Base-by-base conservation (phyloP, 768 basidiomycete species). In the Phylloporus arenicola region DNA sequence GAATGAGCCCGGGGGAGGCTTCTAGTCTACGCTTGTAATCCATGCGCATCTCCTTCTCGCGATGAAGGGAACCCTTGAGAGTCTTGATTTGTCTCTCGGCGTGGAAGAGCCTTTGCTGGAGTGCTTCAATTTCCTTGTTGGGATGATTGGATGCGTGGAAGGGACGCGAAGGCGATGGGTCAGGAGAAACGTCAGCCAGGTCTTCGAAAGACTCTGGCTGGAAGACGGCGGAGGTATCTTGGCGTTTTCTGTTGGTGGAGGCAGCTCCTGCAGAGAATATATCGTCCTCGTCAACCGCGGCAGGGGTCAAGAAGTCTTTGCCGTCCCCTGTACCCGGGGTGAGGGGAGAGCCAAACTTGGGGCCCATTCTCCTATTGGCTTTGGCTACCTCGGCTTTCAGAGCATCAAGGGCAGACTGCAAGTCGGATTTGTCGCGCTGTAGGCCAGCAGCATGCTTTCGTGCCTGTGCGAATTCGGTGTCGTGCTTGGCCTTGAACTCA, bases 401-500 rank as follows among this genome's bases (percentile, higher is more conserved):
- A 4, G 76, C 72, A 59, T 96, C 92, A 22, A 97, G 72, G 4
- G 81, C 73, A 53, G 84, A 80, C 64, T 94, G 88, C 35, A 99
- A 74, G 58, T 99, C 95, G 24, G 83, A 85, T 73, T 94, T 95
- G 67, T 99, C 96, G 54, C 95, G 80, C 58, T 86, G 83, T 22
- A 97, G 76, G 22, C 88, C 84, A 1, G 94, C 94, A 2, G 88
- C 83, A 48, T 86, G 81, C 68, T 90, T 90, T 42, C 93, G 80
- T 58, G 91, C 88, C 53, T 89, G 86, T 3, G 95, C 96, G 51
- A 97, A 80, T 55, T 96, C 92, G 13, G 92, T 92, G 70, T 98
- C 95, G 62, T 97, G 93, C 66, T 92, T 94, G 47, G 81, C 78
- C 64, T 88, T 91, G 64, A 92, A 73, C 45, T 91, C 88, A 41